Evolutionary conservation across 2,329 filamentous ascomycete genomes (phyloP).

Genomic region (Phaeosphaeria sp.): DNA sequence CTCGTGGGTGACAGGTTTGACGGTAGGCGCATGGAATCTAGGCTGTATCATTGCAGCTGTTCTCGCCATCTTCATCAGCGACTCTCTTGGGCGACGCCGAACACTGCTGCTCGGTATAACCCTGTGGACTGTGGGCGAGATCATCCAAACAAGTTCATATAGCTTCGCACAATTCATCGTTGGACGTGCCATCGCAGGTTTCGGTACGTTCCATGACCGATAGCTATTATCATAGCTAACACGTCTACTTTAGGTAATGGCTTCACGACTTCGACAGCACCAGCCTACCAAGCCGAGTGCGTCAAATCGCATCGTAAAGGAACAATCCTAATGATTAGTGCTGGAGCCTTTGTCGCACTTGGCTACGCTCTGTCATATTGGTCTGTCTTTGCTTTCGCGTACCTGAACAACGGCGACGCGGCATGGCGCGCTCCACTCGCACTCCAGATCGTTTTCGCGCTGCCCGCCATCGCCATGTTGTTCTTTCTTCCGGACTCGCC

Average conservation of each 20-base stretch:
- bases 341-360: slow-evolving; percentile 58
- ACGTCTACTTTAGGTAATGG: slow-evolving; percentile 52
- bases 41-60: slow-evolving; percentile 67
- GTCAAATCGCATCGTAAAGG: slow-evolving; percentile 54
- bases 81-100: slow-evolving; percentile 57
- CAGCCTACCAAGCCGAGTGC: slow-evolving; percentile 60
- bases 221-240: slow-evolving; percentile 4
- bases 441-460: slow-evolving; percentile 64
- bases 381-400: slow-evolving; percentile 61
- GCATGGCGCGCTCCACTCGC: slow-evolving; percentile 64
- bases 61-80: slow-evolving; percentile 57
- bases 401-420: slow-evolving; percentile 41
- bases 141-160: slow-evolving; percentile 57
- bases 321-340: slow-evolving; percentile 56
- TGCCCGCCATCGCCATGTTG: slow-evolving; percentile 61
- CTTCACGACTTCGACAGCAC: slow-evolving; percentile 60
- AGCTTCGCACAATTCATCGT: slow-evolving; percentile 59
- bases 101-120: slow-evolving; percentile 58
- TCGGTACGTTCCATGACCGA: slow-evolving; percentile 46
- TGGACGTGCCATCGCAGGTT: slow-evolving; percentile 57
- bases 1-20: slow-evolving; percentile 37
- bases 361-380: slow-evolving; percentile 61
- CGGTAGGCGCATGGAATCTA: slow-evolving; percentile 47
- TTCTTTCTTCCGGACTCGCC: slow-evolving; percentile 64
- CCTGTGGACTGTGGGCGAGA: slow-evolving; percentile 58